Evolutionary conservation across 345 rosid species (phyloP).

Genomic region (Camelina neglecta): DNA sequence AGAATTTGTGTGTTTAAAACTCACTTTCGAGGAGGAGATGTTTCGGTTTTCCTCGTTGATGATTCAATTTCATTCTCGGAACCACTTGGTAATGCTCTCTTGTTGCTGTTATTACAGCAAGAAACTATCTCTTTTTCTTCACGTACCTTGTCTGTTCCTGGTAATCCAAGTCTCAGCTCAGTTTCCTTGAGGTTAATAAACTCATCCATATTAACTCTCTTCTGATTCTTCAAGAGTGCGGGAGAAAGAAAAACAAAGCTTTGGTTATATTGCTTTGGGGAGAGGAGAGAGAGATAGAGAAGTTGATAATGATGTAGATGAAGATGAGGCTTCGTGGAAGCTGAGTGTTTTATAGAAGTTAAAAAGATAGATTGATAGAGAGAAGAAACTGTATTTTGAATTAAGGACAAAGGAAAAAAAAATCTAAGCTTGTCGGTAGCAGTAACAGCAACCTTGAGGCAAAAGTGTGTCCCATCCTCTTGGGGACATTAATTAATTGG

Average conservation of each 20-base stretch:
- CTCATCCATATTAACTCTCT: slow-evolving; percentile 36
- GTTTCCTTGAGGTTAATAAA: slow-evolving; percentile 65
- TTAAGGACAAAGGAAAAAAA: slow-evolving; percentile 19
- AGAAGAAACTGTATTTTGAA: slow-evolving; percentile 18
- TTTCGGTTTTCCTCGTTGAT: slow-evolving; percentile 14
- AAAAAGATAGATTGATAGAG: slow-evolving; percentile 1
- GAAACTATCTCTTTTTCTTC: slow-evolving; percentile 40
- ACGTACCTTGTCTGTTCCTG: slow-evolving; percentile 56
- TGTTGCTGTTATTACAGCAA: slow-evolving; percentile 41
- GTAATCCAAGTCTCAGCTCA: slow-evolving; percentile 82
- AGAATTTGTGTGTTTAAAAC: slow-evolving; percentile 9
- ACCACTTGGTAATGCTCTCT: slow-evolving; percentile 53
- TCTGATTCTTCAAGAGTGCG: background rate
- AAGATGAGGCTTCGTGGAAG: slow-evolving; percentile 34
- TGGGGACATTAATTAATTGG: slow-evolving; percentile 65
- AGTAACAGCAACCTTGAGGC: slow-evolving; percentile 65
- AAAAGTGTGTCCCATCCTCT: slow-evolving; percentile 49
- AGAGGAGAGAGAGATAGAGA: slow-evolving; percentile 5
- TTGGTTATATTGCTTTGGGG: background rate
- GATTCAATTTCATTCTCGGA: slow-evolving; percentile 32
- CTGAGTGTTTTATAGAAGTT: slow-evolving; percentile 25
- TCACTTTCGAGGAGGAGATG: slow-evolving; percentile 36
- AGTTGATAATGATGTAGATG: slow-evolving; percentile 17
- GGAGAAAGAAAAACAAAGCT: background rate
- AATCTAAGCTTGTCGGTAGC: slow-evolving; percentile 63